These are phyloP conservation scores for Lumnitzera racemosa DNA, from an alignment of 345 rosid genomes.

Conservation along the genomic window DNA sequence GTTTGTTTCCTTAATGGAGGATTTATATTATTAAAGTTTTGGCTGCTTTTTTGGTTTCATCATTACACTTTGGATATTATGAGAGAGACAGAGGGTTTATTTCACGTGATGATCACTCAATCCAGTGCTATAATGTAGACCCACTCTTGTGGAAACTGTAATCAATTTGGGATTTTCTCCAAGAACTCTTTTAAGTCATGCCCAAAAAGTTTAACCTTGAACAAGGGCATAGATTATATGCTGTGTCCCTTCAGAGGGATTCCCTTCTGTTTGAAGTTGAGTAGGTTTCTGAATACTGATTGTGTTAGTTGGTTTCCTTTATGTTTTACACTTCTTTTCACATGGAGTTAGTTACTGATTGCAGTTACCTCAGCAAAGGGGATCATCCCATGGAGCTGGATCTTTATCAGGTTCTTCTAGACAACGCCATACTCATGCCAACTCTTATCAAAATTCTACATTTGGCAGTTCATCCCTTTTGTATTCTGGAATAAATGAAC, in stretches of 20 bases:
- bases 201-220: too few relatives aligned
- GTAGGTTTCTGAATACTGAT: too few relatives aligned
- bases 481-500: constrained; percentile 40
- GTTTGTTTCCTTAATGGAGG: constrained; percentile 7
- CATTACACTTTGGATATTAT: too few relatives aligned
- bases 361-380: constrained; percentile 64
- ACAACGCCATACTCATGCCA: constrained; percentile 38
- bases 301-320: too few relatives aligned
- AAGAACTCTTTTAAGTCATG: too few relatives aligned
- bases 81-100: too few relatives aligned
- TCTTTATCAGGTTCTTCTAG: constrained; percentile 35
- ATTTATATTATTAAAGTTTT: neutral
- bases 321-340: too few relatives aligned
- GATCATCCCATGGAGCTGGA: constrained; percentile 53
- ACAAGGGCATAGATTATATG: too few relatives aligned
- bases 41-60: neutral
- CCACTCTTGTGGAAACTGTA: too few relatives aligned
- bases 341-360: constrained; percentile 3
- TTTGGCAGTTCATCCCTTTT: constrained; percentile 53
- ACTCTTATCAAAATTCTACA: constrained; percentile 40
- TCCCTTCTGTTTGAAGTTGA: too few relatives aligned
- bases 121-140: neutral
- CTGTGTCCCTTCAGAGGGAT: too few relatives aligned
- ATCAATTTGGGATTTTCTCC: too few relatives aligned
- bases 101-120: neutral